A percentile compares a stretch with the other conserved stretches of the same genome.
Conservation (phyloP, 805 yeast genomes). For the Metschnikowia henanensis region DNA sequence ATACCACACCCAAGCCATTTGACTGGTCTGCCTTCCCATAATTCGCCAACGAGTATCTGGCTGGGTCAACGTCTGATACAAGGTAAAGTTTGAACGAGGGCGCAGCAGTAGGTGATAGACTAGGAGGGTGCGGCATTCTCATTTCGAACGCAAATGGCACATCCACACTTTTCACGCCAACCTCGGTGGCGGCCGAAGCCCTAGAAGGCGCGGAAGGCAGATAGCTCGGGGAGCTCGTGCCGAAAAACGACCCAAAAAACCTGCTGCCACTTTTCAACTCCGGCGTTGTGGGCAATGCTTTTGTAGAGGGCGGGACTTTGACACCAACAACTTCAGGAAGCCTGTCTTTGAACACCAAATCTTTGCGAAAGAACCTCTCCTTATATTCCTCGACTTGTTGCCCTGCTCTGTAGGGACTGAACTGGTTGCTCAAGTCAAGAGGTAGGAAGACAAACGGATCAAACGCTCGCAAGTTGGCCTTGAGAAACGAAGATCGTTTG, state of each 20-base stretch:
- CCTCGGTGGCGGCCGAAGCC: constrained; percentile 2
- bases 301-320: constrained; percentile 3
- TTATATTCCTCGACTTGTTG: constrained; percentile 31
- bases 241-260: constrained; percentile 12
- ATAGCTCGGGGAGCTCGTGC: constrained; percentile 1
- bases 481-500: constrained; percentile 49
- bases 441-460: constrained; percentile 59
- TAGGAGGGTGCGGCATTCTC: constrained; percentile 48
- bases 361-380: constrained; percentile 48
- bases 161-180: constrained; percentile 18
- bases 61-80: constrained; percentile 30
- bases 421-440: constrained; percentile 34
- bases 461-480: constrained; percentile 44
- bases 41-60: constrained; percentile 28
- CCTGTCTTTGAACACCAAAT: constrained; percentile 33
- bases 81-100: constrained; percentile 36
- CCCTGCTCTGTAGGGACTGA: constrained; percentile 16
- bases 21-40: constrained; percentile 38
- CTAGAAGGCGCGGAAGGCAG: background rate
- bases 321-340: constrained; percentile 19
- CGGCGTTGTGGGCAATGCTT: constrained; percentile 10
- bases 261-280: constrained; percentile 7
- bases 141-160: constrained; percentile 47
- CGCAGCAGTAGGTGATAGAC: constrained; percentile 43
- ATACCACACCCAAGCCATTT: constrained; percentile 48